These are phyloP conservation scores for Vachellia collinsii DNA, from an alignment of 306 rosid species.

Conservation along the genomic window DNA sequence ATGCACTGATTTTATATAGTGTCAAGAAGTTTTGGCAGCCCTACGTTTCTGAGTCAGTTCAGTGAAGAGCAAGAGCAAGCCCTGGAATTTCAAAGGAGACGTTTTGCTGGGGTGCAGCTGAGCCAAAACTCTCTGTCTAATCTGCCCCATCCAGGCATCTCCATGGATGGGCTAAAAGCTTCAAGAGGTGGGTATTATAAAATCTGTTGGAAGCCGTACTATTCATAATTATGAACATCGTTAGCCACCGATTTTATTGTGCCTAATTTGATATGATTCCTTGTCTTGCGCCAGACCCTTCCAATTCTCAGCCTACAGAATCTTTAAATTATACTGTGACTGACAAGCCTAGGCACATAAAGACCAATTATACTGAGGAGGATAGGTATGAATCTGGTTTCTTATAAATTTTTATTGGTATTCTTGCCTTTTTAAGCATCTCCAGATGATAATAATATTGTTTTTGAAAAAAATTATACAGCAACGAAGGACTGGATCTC, in stretches of 20 bases:
- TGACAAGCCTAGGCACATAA: conserved; percentile 28
- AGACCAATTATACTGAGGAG: conserved; percentile 43
- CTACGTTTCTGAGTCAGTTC: conserved; percentile 39
- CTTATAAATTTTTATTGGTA: neutral
- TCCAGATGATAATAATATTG: neutral
- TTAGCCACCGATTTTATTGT: neutral
- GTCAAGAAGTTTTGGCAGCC: conserved; percentile 46
- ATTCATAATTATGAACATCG: neutral
- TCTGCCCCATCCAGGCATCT: conserved; percentile 41
- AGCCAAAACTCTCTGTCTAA: conserved; percentile 35
- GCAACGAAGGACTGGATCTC: conserved; percentile 63
- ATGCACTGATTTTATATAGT: conserved; percentile 38
- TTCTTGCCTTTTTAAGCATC: neutral
- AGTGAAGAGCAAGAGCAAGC: conserved; percentile 57
- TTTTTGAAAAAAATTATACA: neutral
- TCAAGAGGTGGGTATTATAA: conserved; percentile 38
- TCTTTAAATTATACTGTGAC: conserved; percentile 28
- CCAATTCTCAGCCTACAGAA: conserved; percentile 46
- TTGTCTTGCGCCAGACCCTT: conserved; percentile 49
- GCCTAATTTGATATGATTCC: neutral
- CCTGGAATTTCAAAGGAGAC: conserved; percentile 55
- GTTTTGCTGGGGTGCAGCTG: conserved; percentile 49
- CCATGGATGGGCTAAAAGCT: conserved; percentile 41
- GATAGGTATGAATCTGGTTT: conserved; percentile 50
- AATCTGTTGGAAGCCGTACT: neutral